Conservation (phyloP, 2,329 filamentous ascomycete species). For the Thelonectria blattea region DNA sequence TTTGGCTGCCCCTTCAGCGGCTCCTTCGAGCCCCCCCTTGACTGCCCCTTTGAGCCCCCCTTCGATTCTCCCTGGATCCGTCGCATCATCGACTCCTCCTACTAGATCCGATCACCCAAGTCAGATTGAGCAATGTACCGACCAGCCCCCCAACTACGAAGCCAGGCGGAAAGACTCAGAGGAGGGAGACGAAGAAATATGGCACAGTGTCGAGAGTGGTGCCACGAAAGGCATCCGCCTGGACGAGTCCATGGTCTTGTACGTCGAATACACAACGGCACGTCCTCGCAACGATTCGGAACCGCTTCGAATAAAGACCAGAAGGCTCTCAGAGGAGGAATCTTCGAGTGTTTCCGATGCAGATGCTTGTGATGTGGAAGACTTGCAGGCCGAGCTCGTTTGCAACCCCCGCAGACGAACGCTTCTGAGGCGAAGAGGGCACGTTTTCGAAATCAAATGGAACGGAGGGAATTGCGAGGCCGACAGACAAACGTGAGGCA, state of each 20-base stretch:
- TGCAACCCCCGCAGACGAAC: neutral
- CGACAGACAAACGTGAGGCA: neutral
- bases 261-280: constrained; percentile 24
- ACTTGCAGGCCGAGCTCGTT: neutral
- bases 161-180: neutral
- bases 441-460: constrained; percentile 1
- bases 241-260: constrained; percentile 9
- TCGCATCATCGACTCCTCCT: no score
- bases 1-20: no score
- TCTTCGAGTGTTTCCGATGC: neutral
- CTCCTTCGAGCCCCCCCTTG: no score
- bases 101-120: neutral
- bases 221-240: constrained; percentile 5
- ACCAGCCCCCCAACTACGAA: neutral
- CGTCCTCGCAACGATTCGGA: neutral
- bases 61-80: no score
- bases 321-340: constrained; percentile 16
- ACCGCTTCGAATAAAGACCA: constrained; percentile 9
- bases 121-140: neutral
- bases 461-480: neutral
- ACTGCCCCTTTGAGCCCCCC: no score
- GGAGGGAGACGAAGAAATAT: neutral
- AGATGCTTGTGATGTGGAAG: constrained; percentile 9
- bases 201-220: constrained; percentile 16
- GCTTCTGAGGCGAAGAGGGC: neutral